Base-by-base conservation (phyloP, 2,329 filamentous ascomycete genomes). In the Colletotrichum ledebouriae region DNA sequence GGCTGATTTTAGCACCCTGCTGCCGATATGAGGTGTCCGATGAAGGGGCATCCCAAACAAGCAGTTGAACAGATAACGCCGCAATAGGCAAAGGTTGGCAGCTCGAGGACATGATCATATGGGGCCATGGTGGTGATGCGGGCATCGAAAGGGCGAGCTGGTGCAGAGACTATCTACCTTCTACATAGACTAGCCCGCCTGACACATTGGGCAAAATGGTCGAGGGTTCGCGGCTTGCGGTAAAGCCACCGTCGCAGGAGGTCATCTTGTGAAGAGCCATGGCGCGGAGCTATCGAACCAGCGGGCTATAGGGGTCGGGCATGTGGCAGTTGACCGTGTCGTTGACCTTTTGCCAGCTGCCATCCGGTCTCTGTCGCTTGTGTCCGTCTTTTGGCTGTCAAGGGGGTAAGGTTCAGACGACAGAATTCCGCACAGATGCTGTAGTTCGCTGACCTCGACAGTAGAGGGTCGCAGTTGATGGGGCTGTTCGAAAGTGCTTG, bases 181-280 rank as follows among this genome's bases (percentile, higher is more conserved):
- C 25, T 41, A 34, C 29, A 34, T 33, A 60, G 37, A 33, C 47
- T 61, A 65, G 37, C 41, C 25, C 12, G 39, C 64, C 46, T 47
- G 46, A 46, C 60, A 63, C 52, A 55, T 56, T 47, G 59, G 41
- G 55, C 61, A 42, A 55, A 20, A 13, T 55, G 55, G 22, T 50
- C 33, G 49, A 41, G 44, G 33, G 29, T 25, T 60, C 34, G 47
- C 60, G 41, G 60, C 47, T 68, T 61, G 65, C 42, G 41, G 65
- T 52, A 55, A 56, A 59, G 65, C 65, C 65, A 60, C 65, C 65
- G 65, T 65, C 65, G 65, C 60, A 68, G 60, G 52, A 58, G 53
- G 53, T 39, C 55, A 65, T 68, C 50, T 52, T 42, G 47, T 25
- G 50, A 55, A 49, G 56, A 59, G 41, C 15, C 33, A 57, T 59